Percentiles rank a stretch among this genome's conserved stretches.
phyloP scores from a whole-genome alignment of 768 basidiomycete species.

The Suillus subaureus region DNA sequence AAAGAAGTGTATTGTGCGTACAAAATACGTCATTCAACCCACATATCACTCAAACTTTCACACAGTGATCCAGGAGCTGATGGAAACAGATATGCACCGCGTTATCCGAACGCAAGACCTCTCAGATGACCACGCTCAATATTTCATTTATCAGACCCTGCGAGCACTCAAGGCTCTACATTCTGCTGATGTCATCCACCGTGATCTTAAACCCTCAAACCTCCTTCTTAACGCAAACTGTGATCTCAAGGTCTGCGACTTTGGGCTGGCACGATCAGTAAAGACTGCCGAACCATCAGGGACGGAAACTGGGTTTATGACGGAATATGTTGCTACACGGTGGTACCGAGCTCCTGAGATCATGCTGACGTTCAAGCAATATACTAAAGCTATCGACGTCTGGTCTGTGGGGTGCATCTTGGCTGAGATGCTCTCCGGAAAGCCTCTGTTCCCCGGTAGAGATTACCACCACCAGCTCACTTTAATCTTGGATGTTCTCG shows the following conservation, averaged over 20 bases:
- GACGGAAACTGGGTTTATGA: conserved; percentile 89
- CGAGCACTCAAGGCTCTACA: conserved; percentile 96
- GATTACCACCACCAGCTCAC: conserved; percentile 97
- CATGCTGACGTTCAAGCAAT: conserved; percentile 99
- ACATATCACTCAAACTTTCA: conserved; percentile 17
- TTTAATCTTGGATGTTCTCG: conserved; percentile 94
- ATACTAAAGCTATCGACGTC: conserved; percentile 93
- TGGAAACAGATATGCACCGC: conserved; percentile 97
- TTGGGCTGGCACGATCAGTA: conserved; percentile 90
- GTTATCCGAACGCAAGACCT: conserved; percentile 95
- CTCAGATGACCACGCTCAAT: conserved; percentile 93
- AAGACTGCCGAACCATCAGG: conserved; percentile 84
- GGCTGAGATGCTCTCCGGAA: conserved; percentile 97
- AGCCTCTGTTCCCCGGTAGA: conserved; percentile 94
- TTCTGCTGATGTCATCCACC: conserved; percentile 94
- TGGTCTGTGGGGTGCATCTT: conserved; percentile 90
- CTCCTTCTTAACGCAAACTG: conserved; percentile 97
- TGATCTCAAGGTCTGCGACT: conserved; percentile 94
- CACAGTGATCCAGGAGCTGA: conserved; percentile 85
- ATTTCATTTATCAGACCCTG: conserved; percentile 93
- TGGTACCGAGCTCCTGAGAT: conserved; percentile 99
- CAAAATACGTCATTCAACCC: conserved; percentile 6
- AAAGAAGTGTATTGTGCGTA: conserved; percentile 79
- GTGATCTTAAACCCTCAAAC: conserved; percentile 97
- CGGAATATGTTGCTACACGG: conserved; percentile 96